These are phyloP conservation scores for Wallacemonas collosoma DNA, from an alignment of 208 protist species.

Conservation along the genomic window DNA sequence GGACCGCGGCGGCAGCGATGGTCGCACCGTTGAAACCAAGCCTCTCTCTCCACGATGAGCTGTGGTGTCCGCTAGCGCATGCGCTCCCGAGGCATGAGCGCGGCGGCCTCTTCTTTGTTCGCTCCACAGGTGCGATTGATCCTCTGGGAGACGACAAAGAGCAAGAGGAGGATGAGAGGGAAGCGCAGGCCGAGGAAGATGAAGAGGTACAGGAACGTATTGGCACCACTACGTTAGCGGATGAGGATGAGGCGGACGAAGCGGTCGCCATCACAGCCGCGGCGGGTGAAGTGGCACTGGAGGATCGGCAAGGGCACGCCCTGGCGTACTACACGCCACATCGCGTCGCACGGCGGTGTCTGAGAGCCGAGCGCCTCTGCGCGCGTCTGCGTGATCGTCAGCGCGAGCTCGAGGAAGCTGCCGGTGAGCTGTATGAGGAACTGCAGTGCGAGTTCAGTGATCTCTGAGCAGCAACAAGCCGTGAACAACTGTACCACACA, in stretches of 20 bases:
- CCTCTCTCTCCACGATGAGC: constrained; percentile 50
- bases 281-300: not conserved
- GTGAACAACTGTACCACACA: too few species aligned
- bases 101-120: constrained; percentile 45
- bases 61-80: constrained; percentile 34
- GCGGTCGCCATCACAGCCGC: constrained; percentile 1
- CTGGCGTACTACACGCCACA: constrained; percentile 26
- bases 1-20: not conserved
- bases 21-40: constrained; percentile 6
- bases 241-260: constrained; percentile 17
- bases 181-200: constrained; percentile 12
- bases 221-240: not conserved
- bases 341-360: constrained; percentile 29
- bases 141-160: constrained; percentile 28
- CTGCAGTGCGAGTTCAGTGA: constrained; percentile 57
- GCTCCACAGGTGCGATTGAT: constrained; percentile 31
- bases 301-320: not conserved
- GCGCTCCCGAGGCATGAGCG: constrained; percentile 29
- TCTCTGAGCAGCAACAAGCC: not conserved
- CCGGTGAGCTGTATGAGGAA: constrained; percentile 47
- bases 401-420: constrained; percentile 22
- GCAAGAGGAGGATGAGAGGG: constrained; percentile 5
- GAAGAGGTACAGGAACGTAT: not conserved
- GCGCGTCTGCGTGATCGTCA: constrained; percentile 24
- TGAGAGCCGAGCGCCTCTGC: constrained; percentile 26